Conservation (phyloP, 2,329 filamentous ascomycete genomes). For the Ambrosiella cleistominuta region DNA sequence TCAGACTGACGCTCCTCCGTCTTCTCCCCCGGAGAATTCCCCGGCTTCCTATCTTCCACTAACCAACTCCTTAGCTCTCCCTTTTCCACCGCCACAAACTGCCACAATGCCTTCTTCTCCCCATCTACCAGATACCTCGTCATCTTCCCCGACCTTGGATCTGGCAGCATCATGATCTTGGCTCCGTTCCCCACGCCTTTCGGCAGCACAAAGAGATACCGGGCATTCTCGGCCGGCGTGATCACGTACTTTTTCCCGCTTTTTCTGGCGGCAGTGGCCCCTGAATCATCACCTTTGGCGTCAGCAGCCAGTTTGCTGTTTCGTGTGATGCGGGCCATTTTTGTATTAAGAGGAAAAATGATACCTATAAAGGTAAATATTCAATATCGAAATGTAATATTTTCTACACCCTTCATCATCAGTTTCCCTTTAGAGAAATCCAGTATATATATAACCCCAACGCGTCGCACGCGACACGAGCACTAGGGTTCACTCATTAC, state of each 20-base stretch:
- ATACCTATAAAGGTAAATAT: neutral
- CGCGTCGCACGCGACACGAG: neutral
- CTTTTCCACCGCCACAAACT: conserved; percentile 41
- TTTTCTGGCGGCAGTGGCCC: conserved; percentile 18
- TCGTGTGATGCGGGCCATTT: conserved; percentile 33
- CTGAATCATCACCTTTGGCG: conserved; percentile 11
- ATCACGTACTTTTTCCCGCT: conserved; percentile 23
- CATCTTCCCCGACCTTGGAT: conserved; percentile 37
- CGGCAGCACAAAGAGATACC: conserved; percentile 44
- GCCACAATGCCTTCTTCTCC: conserved; percentile 43
- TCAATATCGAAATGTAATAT: neutral
- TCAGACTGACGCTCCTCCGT: conserved; percentile 4
- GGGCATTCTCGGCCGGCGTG: conserved; percentile 25
- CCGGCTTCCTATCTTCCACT: conserved; percentile 27
- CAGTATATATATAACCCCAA: neutral
- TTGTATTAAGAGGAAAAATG: neutral
- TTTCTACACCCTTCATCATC: neutral
- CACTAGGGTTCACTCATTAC: neutral
- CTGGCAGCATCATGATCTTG: conserved; percentile 40
- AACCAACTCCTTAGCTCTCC: conserved; percentile 42
- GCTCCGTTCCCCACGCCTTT: conserved; percentile 34
- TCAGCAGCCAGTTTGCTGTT: conserved; percentile 22
- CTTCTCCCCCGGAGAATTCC: conserved; percentile 41
- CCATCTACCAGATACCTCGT: conserved; percentile 42
- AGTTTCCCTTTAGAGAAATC: neutral